Evolutionary conservation across 169 alveolate species (phyloP).

Genomic region (Plasmodium coatneyi): DNA sequence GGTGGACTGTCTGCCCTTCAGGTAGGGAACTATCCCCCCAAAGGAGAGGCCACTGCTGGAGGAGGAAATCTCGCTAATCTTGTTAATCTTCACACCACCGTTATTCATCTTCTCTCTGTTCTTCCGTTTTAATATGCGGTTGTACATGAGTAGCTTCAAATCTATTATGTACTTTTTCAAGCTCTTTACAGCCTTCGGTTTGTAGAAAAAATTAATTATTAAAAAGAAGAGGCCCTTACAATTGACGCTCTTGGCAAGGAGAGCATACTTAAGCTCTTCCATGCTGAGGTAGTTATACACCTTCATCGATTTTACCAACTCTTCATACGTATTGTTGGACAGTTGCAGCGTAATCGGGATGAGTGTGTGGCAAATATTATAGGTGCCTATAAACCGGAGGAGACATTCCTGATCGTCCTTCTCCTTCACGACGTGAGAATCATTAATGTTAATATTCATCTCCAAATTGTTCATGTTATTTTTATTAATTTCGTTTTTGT

Average conservation of each 20-base stretch:
- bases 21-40: not conserved
- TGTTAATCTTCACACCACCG: not conserved
- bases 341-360: constrained; percentile 57
- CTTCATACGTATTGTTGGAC: constrained; percentile 54
- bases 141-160: constrained; percentile 52
- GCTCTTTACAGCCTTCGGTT: constrained; percentile 78
- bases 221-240: constrained; percentile 85
- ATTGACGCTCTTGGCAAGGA: constrained; percentile 79
- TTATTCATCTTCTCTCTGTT: constrained; percentile 13
- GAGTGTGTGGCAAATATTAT: constrained; percentile 44
- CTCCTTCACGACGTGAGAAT: constrained; percentile 34
- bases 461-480: constrained; percentile 66
- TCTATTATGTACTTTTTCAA: constrained; percentile 53
- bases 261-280: constrained; percentile 80
- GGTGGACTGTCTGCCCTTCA: not conserved
- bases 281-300: constrained; percentile 63
- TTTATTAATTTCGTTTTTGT: constrained; percentile 62
- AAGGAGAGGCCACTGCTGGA: not conserved
- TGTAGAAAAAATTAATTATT: constrained; percentile 79
- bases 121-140: constrained; percentile 33
- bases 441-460: constrained; percentile 64
- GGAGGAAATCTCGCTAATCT: not conserved
- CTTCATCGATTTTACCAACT: constrained; percentile 51
- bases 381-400: constrained; percentile 52
- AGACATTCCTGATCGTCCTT: constrained; percentile 72